Percentiles rank a stretch among this genome's conserved stretches.
phyloP scores from a whole-genome alignment of 139 green algal genomes.

The Chlorella sp. region DNA sequence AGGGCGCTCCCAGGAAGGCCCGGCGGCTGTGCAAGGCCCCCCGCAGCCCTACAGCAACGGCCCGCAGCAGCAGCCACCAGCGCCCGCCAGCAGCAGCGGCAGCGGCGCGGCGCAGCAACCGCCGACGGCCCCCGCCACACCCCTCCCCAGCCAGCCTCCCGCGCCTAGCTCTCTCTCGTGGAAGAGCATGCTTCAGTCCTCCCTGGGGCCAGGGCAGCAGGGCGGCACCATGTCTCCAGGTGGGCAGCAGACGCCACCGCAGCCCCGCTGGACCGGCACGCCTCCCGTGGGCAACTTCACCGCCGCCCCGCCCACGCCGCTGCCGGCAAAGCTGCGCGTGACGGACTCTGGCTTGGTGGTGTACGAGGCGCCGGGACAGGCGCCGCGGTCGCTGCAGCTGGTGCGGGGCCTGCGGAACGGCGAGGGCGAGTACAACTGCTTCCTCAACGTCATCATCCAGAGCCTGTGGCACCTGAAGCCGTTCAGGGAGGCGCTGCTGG shows the following conservation, averaged over 20 bases:
- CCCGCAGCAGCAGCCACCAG: too few species aligned
- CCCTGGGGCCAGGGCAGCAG: constrained; percentile 6
- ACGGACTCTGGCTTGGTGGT: constrained; percentile 7
- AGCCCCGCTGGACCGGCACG: neutral
- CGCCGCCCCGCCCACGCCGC: neutral
- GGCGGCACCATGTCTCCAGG: too few species aligned
- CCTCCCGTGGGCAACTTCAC: constrained; percentile 8
- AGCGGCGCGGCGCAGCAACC: too few species aligned
- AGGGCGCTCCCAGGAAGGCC: too few species aligned
- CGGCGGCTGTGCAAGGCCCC: too few species aligned
- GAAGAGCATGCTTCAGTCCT: constrained; percentile 3
- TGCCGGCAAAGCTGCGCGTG: constrained; percentile 1
- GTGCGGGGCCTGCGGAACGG: constrained; percentile 59
- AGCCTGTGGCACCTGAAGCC: constrained; percentile 27
- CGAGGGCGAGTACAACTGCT: constrained; percentile 82
- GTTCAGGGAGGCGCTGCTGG: constrained; percentile 51
- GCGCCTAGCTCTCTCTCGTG: too few species aligned
- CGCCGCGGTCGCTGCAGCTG: constrained; percentile 22
- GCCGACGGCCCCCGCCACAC: too few species aligned
- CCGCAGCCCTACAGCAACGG: too few species aligned
- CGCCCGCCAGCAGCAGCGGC: too few species aligned
- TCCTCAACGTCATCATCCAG: constrained; percentile 86
- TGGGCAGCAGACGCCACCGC: too few species aligned
- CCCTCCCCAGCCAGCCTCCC: too few species aligned
- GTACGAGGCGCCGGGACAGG: constrained; percentile 17